Conservation (phyloP, 768 basidiomycete genomes). For the Serendipita vermifera region DNA sequence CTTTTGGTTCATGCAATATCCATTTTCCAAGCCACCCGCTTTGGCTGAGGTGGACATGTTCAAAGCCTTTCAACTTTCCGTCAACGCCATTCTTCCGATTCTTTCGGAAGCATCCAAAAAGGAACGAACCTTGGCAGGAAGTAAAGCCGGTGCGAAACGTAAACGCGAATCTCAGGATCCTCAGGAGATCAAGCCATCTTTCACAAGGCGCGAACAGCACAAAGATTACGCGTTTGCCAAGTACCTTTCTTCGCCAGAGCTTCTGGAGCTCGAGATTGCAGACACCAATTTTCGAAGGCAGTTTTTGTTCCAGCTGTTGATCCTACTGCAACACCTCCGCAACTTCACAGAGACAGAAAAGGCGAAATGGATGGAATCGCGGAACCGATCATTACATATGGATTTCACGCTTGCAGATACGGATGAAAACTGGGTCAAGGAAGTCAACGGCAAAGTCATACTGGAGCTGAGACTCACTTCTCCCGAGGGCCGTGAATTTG, state of each 20-base stretch:
- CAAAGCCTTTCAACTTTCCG: slow-evolving; percentile 51
- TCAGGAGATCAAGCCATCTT: slow-evolving; percentile 31
- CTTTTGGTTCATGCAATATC: slow-evolving; percentile 81
- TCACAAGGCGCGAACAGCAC: slow-evolving; percentile 31
- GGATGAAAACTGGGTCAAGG: slow-evolving; percentile 66
- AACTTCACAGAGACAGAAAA: slow-evolving; percentile 61
- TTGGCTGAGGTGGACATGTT: slow-evolving; percentile 49
- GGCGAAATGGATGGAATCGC: slow-evolving; percentile 41
- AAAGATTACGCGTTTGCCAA: slow-evolving; percentile 86
- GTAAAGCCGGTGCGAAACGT: slow-evolving; percentile 32
- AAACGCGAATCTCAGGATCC: slow-evolving; percentile 40
- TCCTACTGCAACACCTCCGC: slow-evolving; percentile 62
- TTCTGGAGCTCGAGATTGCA: slow-evolving; percentile 82
- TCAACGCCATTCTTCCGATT: slow-evolving; percentile 59
- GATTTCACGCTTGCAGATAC: slow-evolving; percentile 59
- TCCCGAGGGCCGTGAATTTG: slow-evolving; percentile 63
- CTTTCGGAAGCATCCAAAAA: slow-evolving; percentile 80
- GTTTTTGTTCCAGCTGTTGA: slow-evolving; percentile 65
- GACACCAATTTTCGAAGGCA: slow-evolving; percentile 90
- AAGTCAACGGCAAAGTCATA: slow-evolving; percentile 42
- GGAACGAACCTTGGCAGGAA: slow-evolving; percentile 80
- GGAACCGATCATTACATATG: slow-evolving; percentile 72
- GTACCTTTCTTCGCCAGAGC: slow-evolving; percentile 76
- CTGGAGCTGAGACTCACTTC: slow-evolving; percentile 57
- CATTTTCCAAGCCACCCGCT: slow-evolving; percentile 66